These are phyloP conservation scores for Zizania palustris DNA, from an alignment of 202 grass and related monocot genomes.

Conservation along the genomic window DNA sequence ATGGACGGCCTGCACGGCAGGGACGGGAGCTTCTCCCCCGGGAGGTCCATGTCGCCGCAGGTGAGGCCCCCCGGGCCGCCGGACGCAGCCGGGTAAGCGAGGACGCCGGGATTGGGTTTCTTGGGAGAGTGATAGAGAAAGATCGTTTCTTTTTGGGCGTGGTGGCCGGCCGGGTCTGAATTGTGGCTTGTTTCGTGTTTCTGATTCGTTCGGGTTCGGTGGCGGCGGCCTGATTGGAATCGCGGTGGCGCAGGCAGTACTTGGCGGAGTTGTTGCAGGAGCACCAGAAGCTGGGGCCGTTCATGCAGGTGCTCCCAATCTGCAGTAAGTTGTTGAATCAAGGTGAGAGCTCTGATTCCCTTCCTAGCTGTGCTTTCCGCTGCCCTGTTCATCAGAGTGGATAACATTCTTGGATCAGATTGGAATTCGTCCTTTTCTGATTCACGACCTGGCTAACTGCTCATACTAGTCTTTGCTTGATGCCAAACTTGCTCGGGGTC, in stretches of 20 bases:
- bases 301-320: constrained; percentile 92
- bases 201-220: neutral
- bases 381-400: neutral
- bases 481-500: constrained; percentile 6
- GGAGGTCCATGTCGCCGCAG: constrained; percentile 64
- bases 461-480: constrained; percentile 1
- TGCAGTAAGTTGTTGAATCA: constrained; percentile 82
- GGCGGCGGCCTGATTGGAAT: constrained; percentile 33
- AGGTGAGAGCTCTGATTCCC: constrained; percentile 49
- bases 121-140: neutral
- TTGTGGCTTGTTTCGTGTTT: constrained; percentile 31
- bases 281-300: constrained; percentile 79
- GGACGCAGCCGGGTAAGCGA: constrained; percentile 62
- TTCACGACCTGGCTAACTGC: neutral
- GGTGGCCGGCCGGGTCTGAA: constrained; percentile 28
- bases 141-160: constrained; percentile 37
- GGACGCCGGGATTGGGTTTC: constrained; percentile 32
- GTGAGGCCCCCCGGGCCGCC: constrained; percentile 47
- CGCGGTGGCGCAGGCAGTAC: constrained; percentile 66
- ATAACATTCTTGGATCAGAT: constrained; percentile 38
- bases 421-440: constrained; percentile 5
- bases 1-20: constrained; percentile 72
- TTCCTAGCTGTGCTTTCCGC: neutral
- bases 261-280: constrained; percentile 82
- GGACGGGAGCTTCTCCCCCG: constrained; percentile 71